Evolutionary conservation across 1,284 basidiomycete species (phyloP).

Genomic region (Ganoderma sinense): DNA sequence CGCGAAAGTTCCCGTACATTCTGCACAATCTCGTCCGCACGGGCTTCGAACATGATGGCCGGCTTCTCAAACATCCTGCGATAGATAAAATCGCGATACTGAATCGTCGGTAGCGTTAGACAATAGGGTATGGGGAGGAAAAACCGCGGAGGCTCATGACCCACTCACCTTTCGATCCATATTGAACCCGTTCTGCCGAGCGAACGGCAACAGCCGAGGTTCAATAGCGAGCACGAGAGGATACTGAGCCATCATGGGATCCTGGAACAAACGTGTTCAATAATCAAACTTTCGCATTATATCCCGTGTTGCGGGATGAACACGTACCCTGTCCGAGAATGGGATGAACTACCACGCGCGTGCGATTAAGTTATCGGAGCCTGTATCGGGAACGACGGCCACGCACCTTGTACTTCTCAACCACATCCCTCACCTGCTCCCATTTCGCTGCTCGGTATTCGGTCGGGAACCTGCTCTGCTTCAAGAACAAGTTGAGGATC

Average conservation of each 20-base stretch:
- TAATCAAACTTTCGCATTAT: slow-evolving; percentile 20
- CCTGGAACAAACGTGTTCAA: slow-evolving; percentile 47
- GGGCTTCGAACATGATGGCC: slow-evolving; percentile 54
- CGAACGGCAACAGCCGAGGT: slow-evolving; percentile 74
- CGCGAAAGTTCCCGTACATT: slow-evolving; percentile 74
- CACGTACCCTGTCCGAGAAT: slow-evolving; percentile 68
- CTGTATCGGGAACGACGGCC: slow-evolving; percentile 12
- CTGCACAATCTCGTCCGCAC: slow-evolving; percentile 66
- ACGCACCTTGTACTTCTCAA: slow-evolving; percentile 73
- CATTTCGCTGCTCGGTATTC: slow-evolving; percentile 62
- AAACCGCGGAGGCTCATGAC: slow-evolving; percentile 13
- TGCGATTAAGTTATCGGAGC: slow-evolving; percentile 24
- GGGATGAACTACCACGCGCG: slow-evolving; percentile 68
- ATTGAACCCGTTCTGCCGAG: slow-evolving; percentile 72
- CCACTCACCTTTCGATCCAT: slow-evolving; percentile 73
- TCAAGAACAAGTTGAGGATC: slow-evolving; percentile 67
- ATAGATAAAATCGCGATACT: slow-evolving; percentile 84
- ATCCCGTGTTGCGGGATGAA: slow-evolving; percentile 4
- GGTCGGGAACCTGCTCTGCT: slow-evolving; percentile 67
- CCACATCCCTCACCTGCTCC: slow-evolving; percentile 68
- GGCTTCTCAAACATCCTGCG: slow-evolving; percentile 82
- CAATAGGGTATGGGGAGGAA: slow-evolving; percentile 16
- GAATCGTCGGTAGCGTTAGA: slow-evolving; percentile 14
- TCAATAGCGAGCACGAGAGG: slow-evolving; percentile 78
- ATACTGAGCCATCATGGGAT: slow-evolving; percentile 78